A percentile compares a stretch with the other conserved stretches of the same genome.
Conservation (phyloP, 2,329 filamentous ascomycete genomes). For the Cyphellophora europaea region DNA sequence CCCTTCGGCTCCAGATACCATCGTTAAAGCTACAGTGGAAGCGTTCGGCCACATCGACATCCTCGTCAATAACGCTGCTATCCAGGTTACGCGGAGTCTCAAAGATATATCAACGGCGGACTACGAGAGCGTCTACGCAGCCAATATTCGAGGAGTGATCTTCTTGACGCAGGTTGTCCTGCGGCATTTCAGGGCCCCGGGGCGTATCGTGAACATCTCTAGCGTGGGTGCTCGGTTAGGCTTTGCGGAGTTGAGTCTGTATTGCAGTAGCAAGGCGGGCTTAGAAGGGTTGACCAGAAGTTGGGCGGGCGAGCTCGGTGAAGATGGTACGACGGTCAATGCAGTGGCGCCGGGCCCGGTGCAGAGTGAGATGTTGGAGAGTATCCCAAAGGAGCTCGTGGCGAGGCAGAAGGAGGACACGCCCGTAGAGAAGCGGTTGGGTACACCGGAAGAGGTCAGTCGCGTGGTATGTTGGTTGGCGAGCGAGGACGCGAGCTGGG, state of each 20-base stretch:
- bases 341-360: slow-evolving; percentile 51
- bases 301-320: slow-evolving; percentile 51
- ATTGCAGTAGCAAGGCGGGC: slow-evolving; percentile 50
- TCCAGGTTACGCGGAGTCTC: slow-evolving; percentile 27
- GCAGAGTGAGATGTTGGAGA: slow-evolving; percentile 47
- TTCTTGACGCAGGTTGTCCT: slow-evolving; percentile 46
- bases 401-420: slow-evolving; percentile 42
- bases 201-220: slow-evolving; percentile 51
- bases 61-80: slow-evolving; percentile 30
- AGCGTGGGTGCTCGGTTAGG: slow-evolving; percentile 43
- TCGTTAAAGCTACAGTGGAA: slow-evolving; percentile 13
- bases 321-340: slow-evolving; percentile 51
- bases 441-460: slow-evolving; percentile 45
- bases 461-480: slow-evolving; percentile 48
- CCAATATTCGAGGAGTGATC: slow-evolving; percentile 48
- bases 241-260: slow-evolving; percentile 39
- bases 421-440: slow-evolving; percentile 42
- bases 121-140: slow-evolving; percentile 45
- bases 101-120: slow-evolving; percentile 37
- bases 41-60: slow-evolving; percentile 21
- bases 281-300: slow-evolving; percentile 51
- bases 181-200: slow-evolving; percentile 37
- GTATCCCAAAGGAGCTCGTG: slow-evolving; percentile 41
- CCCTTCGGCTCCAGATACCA: slow-evolving; percentile 4
- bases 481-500: slow-evolving; percentile 39